Evolutionary conservation across 1,139 yeast species (phyloP), one percentile per base, ranked within the genome.

Genomic region (Candida sojae): DNA sequence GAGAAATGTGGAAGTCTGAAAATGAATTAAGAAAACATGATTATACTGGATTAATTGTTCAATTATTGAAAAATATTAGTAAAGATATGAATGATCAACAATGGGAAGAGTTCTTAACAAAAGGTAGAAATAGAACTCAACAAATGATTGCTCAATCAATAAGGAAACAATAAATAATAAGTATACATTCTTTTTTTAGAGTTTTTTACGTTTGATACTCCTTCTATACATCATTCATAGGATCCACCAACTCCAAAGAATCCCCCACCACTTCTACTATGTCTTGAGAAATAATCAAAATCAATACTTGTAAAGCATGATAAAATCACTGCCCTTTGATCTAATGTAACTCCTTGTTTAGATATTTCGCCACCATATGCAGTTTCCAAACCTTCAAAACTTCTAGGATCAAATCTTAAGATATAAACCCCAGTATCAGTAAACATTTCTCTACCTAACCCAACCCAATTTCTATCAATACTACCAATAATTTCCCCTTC

Each of bases 401-500:
- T 73, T 10, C 77, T 73, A 1, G 92, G 87, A 58, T 89, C 96
- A 88, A 90, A 86, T 51, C 96, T 71, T 33, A 93, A 70, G 10
- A 91, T 82, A 64, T 93, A 93, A 2, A 90, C 92, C 53, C 98
- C 98, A 0, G 97, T 88, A 66, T 93, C 98, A 0, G 98, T 92
- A 62, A 92, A 87, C 60, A 92, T 68, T 63, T 93, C 99, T 59
- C 97, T 79, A 2, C 96, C 96, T 35, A 93, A 69, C 0, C 99
- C 99, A 4, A 88, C 96, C 95, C 97, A 93, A 66, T 91, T 90
- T 58, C 98, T 79, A 63, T 90, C 96, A 1, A 93, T 92, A 2
- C 88, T 75, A 0, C 86, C 97, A 50, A 87, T 70, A 0, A 87
- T 80, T 23, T 75, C 71, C 1, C 84, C 85, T 1, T 73, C 52